Conservation (phyloP, 108 stramenopile species). For the Pseudonitzschia multiseries region DNA sequence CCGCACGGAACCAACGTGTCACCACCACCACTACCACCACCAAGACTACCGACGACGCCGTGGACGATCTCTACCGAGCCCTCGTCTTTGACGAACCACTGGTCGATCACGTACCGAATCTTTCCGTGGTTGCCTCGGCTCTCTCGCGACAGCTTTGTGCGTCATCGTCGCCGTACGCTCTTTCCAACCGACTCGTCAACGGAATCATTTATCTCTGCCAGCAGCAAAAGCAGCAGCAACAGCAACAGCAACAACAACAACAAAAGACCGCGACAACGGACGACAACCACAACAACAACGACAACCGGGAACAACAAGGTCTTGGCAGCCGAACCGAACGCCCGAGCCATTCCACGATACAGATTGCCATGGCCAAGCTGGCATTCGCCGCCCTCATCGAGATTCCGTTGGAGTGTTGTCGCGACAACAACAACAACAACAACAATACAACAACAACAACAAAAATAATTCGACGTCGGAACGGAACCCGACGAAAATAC, state of each 20-base stretch:
- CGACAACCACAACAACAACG: not conserved
- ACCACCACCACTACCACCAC: too few relatives aligned
- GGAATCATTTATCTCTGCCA: conserved; percentile 33
- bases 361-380: conserved; percentile 33
- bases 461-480: not conserved
- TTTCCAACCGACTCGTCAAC: conserved; percentile 39
- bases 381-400: conserved; percentile 29
- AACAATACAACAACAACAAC: too few relatives aligned
- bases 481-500: not conserved
- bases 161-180: conserved; percentile 17
- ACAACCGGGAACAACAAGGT: too few relatives aligned
- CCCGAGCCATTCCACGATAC: conserved; percentile 6
- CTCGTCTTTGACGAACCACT: conserved; percentile 41
- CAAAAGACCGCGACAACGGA: not conserved
- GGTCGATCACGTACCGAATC: conserved; percentile 20
- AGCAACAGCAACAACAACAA: not conserved
- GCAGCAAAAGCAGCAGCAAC: not conserved
- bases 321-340: not conserved
- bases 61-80: conserved; percentile 20
- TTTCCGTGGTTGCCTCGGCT: conserved; percentile 22
- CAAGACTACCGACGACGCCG: conserved; percentile 29
- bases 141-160: conserved; percentile 18
- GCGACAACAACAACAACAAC: too few relatives aligned
- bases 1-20: too few relatives aligned
- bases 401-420: conserved; percentile 38